Percentiles rank a stretch among this genome's conserved stretches.
Evolutionary conservation across 495 filamentous ascomycete genomes (phyloP).

Genomic region (Talaromyces proteolyticus): DNA sequence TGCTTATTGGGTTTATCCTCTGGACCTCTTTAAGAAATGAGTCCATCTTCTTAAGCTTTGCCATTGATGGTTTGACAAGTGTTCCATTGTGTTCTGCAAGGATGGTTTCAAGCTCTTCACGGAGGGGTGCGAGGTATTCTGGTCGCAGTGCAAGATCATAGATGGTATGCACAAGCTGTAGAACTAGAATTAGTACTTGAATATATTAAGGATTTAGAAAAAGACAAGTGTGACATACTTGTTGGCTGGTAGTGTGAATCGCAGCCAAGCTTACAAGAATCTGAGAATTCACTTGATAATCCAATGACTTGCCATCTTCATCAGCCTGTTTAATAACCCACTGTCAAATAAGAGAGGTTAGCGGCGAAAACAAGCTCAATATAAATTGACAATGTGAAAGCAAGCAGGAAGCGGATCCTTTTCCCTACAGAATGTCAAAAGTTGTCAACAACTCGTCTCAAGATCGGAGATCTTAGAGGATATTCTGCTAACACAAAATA

Average conservation of each 20-base stretch:
- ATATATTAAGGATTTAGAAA: neutral
- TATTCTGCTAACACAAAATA: too few relatives aligned
- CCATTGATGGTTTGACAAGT: slow-evolving; percentile 11
- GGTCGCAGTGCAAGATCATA: slow-evolving; percentile 22
- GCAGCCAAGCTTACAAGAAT: slow-evolving; percentile 15
- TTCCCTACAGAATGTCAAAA: too few relatives aligned
- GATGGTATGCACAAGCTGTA: neutral
- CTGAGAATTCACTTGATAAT: neutral
- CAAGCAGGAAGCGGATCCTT: neutral
- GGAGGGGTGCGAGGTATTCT: slow-evolving; percentile 22
- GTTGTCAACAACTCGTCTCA: too few relatives aligned
- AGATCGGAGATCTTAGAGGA: too few relatives aligned
- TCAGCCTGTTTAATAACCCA: neutral
- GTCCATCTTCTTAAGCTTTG: slow-evolving; percentile 15
- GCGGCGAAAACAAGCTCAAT: neutral
- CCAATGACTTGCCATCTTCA: neutral
- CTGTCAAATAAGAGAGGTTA: neutral
- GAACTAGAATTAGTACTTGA: neutral
- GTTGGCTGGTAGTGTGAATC: slow-evolving; percentile 31
- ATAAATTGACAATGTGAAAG: neutral
- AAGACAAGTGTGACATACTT: neutral
- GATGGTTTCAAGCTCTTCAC: slow-evolving; percentile 20
- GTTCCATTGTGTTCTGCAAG: slow-evolving; percentile 14
- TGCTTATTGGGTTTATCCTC: slow-evolving; percentile 27
- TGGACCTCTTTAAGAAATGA: slow-evolving; percentile 33